phyloP scores from a whole-genome alignment of 2,329 filamentous ascomycete species.

The Cylindrodendrum hubeiense region DNA sequence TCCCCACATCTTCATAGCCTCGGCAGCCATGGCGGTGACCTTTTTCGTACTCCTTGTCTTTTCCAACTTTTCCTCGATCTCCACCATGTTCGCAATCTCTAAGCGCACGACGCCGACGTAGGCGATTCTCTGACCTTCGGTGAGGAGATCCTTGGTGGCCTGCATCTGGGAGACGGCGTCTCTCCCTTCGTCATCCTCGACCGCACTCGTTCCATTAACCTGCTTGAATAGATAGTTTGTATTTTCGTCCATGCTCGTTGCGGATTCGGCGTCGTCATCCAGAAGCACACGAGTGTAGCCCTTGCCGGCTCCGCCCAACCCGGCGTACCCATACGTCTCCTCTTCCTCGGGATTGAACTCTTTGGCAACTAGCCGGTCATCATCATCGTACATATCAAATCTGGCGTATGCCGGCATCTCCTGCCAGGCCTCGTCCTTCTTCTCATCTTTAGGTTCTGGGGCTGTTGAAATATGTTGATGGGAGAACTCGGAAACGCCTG shows the following conservation, averaged over 20 bases:
- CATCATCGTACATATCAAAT: slow-evolving; percentile 96
- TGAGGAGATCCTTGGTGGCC: slow-evolving; percentile 94
- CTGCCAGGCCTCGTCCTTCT: slow-evolving; percentile 83
- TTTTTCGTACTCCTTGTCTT: slow-evolving; percentile 78
- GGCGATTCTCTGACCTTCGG: slow-evolving; percentile 94
- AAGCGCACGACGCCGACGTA: slow-evolving; percentile 93
- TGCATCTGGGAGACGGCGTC: slow-evolving; percentile 93
- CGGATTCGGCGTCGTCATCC: slow-evolving; percentile 93
- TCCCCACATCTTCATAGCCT: slow-evolving; percentile 93
- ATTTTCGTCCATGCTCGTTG: slow-evolving; percentile 97
- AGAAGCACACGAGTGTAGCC: slow-evolving; percentile 96
- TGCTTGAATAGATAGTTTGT: slow-evolving; percentile 96
- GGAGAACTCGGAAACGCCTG: slow-evolving; percentile 83
- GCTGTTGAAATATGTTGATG: slow-evolving; percentile 81
- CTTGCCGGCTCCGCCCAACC: slow-evolving; percentile 89
- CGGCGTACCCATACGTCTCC: slow-evolving; percentile 76
- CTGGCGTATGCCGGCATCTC: slow-evolving; percentile 93
- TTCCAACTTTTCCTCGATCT: slow-evolving; percentile 73
- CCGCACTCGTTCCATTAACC: slow-evolving; percentile 67
- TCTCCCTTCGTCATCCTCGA: slow-evolving; percentile 83
- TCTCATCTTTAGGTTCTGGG: slow-evolving; percentile 64
- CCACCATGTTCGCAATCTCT: slow-evolving; percentile 82
- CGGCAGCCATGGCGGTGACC: slow-evolving; percentile 74
- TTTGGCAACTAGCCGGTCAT: slow-evolving; percentile 86
- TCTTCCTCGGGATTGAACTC: slow-evolving; percentile 82